Evolutionary conservation across 768 basidiomycete genomes (phyloP).

Genomic region (Hericium erinaceus): DNA sequence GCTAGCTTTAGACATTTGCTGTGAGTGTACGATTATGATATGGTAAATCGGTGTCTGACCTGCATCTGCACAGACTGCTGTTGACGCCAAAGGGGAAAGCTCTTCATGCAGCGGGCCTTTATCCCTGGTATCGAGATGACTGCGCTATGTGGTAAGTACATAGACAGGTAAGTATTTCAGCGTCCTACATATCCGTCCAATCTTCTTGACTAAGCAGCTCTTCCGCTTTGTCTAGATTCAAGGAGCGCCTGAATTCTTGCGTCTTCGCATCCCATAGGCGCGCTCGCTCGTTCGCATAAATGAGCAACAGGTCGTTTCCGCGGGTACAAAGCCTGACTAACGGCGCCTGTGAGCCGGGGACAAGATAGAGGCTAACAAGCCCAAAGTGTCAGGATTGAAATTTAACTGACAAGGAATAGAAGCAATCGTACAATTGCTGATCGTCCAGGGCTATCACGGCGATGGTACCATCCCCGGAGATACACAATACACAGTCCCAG

Average conservation of each 20-base stretch:
- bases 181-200: constrained; percentile 62
- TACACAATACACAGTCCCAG: constrained; percentile 59
- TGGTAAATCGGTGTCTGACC: constrained; percentile 8
- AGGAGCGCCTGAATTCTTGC: constrained; percentile 79
- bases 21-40: not conserved
- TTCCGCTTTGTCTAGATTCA: constrained; percentile 64
- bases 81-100: not conserved
- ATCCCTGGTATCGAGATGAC: not conserved
- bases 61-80: constrained; percentile 14
- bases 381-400: too few species aligned
- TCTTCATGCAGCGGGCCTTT: not conserved
- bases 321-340: constrained; percentile 55
- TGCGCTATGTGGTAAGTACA: not conserved
- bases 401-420: constrained; percentile 2
- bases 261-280: constrained; percentile 83
- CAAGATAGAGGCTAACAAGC: constrained; percentile 54
- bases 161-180: too few species aligned
- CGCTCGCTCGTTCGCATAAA: constrained; percentile 69
- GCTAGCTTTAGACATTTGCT: constrained; percentile 15
- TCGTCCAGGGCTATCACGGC: constrained; percentile 68
- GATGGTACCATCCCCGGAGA: constrained; percentile 73
- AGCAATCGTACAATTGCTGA: constrained; percentile 59
- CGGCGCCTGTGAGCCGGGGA: constrained; percentile 73
- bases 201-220: constrained; percentile 63
- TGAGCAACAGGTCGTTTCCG: constrained; percentile 60